A percentile compares a stretch with the other conserved stretches of the same genome.
phyloP scores from a whole-genome alignment of 2,329 filamentous ascomycete genomes.

The Tolypocladium inflatum region DNA sequence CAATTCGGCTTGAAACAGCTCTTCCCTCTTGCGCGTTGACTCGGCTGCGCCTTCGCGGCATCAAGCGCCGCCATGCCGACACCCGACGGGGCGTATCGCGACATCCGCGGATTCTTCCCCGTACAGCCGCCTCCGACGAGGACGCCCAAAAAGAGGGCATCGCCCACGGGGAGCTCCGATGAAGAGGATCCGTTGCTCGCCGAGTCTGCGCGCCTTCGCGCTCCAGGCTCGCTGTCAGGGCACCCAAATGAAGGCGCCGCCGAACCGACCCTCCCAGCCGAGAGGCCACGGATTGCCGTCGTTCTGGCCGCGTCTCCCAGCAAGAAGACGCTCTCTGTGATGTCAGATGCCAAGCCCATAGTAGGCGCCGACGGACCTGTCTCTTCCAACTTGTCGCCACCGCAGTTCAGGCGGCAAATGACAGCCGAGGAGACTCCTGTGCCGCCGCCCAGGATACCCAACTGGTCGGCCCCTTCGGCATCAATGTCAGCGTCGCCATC shows the following conservation, averaged over 20 bases:
- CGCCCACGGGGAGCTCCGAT: constrained; percentile 6
- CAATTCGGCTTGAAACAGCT: background rate
- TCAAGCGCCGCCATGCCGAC: background rate
- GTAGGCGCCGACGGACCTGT: background rate
- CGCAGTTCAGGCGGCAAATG: constrained; percentile 1
- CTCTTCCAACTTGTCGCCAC: constrained; percentile 12
- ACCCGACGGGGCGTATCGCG: background rate
- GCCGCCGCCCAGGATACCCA: constrained; percentile 2
- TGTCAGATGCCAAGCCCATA: background rate
- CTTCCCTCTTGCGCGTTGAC: background rate
- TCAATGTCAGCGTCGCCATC: background rate
- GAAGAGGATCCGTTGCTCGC: constrained; percentile 11
- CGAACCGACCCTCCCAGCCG: background rate
- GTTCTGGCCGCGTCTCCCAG: constrained; percentile 9
- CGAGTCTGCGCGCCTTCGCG: background rate
- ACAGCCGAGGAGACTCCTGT: constrained; percentile 5
- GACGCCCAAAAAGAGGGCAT: background rate
- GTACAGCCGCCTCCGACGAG: background rate
- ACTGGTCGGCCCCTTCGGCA: background rate
- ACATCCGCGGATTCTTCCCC: constrained; percentile 1
- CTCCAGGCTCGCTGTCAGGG: constrained; percentile 1
- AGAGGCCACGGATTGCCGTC: constrained; percentile 9
- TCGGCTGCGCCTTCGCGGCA: background rate
- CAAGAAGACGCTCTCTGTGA: constrained; percentile 3
- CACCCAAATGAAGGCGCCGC: background rate